Percentiles rank a stretch among this genome's conserved stretches.
These are phyloP conservation scores for Entonaema liquescens DNA, from an alignment of 495 filamentous ascomycete genomes.

Conservation along the genomic window DNA sequence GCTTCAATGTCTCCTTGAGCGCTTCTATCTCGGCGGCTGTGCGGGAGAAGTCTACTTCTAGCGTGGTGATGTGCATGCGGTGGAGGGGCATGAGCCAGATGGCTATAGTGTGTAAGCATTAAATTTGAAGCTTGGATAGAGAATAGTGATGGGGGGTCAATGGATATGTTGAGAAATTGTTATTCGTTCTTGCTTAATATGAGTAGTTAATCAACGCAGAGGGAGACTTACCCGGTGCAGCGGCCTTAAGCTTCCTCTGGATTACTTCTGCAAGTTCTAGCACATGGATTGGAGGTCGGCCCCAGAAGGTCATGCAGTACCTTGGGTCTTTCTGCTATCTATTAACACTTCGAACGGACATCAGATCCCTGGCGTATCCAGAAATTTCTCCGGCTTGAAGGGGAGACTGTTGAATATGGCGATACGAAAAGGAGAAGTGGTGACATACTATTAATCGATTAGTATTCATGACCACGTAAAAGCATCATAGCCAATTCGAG, in stretches of 20 bases:
- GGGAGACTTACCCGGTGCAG: constrained; percentile 68
- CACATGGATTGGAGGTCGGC: constrained; percentile 77
- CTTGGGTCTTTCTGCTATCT: constrained; percentile 65
- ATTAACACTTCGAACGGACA: constrained; percentile 6
- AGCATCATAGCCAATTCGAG: neutral
- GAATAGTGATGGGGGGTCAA: neutral
- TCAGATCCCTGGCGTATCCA: constrained; percentile 8
- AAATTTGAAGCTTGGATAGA: neutral
- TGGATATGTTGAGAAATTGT: neutral
- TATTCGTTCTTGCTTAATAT: neutral
- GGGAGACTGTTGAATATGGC: neutral
- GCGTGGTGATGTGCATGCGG: constrained; percentile 82
- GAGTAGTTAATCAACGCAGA: neutral
- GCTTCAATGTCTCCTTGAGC: constrained; percentile 63
- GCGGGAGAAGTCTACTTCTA: constrained; percentile 80
- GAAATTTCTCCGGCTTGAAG: neutral
- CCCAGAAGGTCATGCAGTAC: constrained; percentile 88
- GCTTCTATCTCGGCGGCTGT: constrained; percentile 67
- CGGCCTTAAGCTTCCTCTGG: constrained; percentile 68
- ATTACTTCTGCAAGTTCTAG: constrained; percentile 70
- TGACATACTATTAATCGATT: constrained; percentile 33
- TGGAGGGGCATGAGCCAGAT: constrained; percentile 85
- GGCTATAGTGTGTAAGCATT: constrained; percentile 57
- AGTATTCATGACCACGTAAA: neutral
- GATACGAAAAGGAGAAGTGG: neutral